Conservation (phyloP, 2,329 filamentous ascomycete species). For the Tolypocladium paradoxum region DNA sequence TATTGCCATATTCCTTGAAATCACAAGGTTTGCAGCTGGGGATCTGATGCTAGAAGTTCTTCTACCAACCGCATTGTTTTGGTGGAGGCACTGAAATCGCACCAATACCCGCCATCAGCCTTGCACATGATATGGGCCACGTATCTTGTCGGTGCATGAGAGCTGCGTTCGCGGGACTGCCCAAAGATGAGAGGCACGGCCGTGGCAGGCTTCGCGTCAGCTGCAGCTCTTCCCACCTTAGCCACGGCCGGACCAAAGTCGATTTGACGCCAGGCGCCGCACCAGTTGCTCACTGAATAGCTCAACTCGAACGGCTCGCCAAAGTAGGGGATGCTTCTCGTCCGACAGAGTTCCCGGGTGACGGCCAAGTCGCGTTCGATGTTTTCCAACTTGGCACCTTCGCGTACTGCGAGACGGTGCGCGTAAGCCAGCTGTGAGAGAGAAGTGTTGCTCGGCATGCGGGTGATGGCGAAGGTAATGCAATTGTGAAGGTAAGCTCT, state of each 20-base stretch:
- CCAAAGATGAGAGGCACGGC: background rate
- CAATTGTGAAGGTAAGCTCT: background rate
- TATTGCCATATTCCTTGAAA: background rate
- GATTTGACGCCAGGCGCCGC: background rate
- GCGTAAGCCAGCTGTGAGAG: background rate
- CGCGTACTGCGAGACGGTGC: background rate
- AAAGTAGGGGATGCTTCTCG: background rate
- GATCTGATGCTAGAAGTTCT: background rate
- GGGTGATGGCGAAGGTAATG: background rate
- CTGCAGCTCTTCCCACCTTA: background rate
- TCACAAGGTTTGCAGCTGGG: background rate
- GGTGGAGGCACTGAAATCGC: background rate
- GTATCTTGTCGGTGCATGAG: background rate
- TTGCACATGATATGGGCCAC: background rate
- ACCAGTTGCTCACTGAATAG: background rate
- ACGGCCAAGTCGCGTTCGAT: background rate
- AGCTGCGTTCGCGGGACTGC: background rate
- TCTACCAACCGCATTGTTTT: background rate
- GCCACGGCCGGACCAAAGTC: background rate
- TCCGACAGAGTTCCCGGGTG: background rate
- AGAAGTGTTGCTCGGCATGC: background rate
- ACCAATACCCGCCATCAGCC: background rate
- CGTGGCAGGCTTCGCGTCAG: background rate
- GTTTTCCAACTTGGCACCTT: background rate
- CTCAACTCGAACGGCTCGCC: background rate